Percentiles rank a stretch among this genome's conserved stretches.
Conservation (phyloP, 1,284 basidiomycete genomes). For the Microbotryum scabiosae region DNA sequence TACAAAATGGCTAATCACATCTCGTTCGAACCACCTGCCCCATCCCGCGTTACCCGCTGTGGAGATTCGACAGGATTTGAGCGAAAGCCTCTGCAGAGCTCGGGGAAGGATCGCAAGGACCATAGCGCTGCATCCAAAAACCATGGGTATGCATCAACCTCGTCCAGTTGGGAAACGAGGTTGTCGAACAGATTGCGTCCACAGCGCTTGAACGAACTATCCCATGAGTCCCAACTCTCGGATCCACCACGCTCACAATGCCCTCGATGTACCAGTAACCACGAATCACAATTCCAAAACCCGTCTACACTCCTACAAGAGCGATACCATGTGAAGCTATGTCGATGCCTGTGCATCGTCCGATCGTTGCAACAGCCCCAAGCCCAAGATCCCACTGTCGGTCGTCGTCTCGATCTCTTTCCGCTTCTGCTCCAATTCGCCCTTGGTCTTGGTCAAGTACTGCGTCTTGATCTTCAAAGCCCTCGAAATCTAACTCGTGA, state of each 20-base stretch:
- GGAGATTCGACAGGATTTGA: too few species aligned
- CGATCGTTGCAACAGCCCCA: conserved; percentile 12
- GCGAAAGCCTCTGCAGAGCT: too few species aligned
- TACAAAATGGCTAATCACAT: too few species aligned
- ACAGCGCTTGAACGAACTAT: neutral
- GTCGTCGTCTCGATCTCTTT: conserved; percentile 16
- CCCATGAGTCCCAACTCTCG: too few species aligned
- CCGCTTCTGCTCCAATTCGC: conserved; percentile 30
- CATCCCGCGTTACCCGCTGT: too few species aligned
- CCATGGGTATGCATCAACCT: too few species aligned
- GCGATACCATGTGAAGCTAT: neutral
- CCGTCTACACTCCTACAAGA: too few species aligned
- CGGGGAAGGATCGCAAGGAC: too few species aligned
- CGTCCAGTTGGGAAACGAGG: neutral
- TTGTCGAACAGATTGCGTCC: neutral
- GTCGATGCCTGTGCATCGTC: neutral
- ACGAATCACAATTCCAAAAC: neutral
- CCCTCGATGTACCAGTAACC: neutral
- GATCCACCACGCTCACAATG: neutral
- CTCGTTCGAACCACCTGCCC: too few species aligned
- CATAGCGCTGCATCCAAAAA: too few species aligned
- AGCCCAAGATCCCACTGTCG: conserved; percentile 23
- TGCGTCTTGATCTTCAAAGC: conserved; percentile 33
- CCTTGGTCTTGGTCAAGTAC: conserved; percentile 31
- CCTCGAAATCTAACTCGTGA: conserved; percentile 27